phyloP scores from a whole-genome alignment of 805 yeast species.

The Saturnispora halmiae region DNA sequence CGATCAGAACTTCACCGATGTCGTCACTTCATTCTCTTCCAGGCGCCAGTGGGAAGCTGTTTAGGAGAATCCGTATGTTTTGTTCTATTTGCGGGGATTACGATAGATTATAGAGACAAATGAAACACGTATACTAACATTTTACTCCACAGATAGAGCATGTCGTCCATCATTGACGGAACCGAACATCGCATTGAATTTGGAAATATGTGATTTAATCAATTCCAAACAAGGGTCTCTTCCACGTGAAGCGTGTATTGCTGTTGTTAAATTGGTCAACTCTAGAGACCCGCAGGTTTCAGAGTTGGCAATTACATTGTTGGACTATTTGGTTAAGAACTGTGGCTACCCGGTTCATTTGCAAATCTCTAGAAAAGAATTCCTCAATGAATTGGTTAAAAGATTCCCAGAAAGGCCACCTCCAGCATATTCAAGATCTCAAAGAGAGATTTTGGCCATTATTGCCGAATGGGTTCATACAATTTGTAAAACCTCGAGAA shows the following conservation, averaged over 20 bases:
- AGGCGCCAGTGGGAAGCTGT: slow-evolving; percentile 30
- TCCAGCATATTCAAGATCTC: slow-evolving; percentile 69
- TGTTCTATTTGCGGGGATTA: no score
- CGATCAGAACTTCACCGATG: slow-evolving; percentile 15
- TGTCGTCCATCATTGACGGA: slow-evolving; percentile 74
- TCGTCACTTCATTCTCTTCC: slow-evolving; percentile 26
- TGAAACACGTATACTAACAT: slow-evolving; percentile 10
- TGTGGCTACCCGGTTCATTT: slow-evolving; percentile 97
- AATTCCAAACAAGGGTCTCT: slow-evolving; percentile 86
- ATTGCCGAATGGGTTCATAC: slow-evolving; percentile 98
- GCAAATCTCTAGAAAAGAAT: slow-evolving; percentile 91
- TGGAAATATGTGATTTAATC: slow-evolving; percentile 89
- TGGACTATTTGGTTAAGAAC: slow-evolving; percentile 90
- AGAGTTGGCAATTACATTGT: slow-evolving; percentile 58
- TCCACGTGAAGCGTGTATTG: slow-evolving; percentile 87
- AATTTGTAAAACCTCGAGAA: slow-evolving; percentile 78
- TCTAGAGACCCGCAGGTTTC: slow-evolving; percentile 78
- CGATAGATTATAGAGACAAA: background rate
- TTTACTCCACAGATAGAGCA: slow-evolving; percentile 50
- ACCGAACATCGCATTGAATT: slow-evolving; percentile 80
- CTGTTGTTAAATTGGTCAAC: slow-evolving; percentile 74
- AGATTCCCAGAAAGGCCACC: slow-evolving; percentile 95
- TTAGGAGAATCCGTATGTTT: slow-evolving; percentile 31
- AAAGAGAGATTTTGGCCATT: slow-evolving; percentile 75
- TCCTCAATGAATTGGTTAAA: slow-evolving; percentile 84